phyloP scores from a whole-genome alignment of 768 basidiomycete species.

The Psilocybe cyanescens region DNA sequence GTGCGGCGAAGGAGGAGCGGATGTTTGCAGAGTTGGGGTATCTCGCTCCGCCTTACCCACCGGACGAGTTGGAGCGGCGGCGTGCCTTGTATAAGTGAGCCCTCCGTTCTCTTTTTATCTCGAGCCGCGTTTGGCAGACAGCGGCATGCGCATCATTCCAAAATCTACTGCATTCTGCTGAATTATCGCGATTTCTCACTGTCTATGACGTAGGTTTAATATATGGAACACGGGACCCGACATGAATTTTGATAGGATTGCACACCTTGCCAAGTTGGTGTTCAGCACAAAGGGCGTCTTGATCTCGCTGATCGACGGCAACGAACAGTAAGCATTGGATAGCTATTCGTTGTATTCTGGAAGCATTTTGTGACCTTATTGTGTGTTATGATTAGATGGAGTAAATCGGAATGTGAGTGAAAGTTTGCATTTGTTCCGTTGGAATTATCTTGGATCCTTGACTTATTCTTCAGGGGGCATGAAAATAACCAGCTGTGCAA shows the following conservation, averaged over 20 bases:
- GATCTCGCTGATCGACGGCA: slow-evolving; percentile 83
- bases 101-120: not conserved
- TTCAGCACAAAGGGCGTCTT: slow-evolving; percentile 88
- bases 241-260: slow-evolving; percentile 92
- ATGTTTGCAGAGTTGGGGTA: slow-evolving; percentile 68
- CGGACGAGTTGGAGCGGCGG: slow-evolving; percentile 81
- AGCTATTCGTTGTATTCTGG: not conserved
- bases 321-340: slow-evolving; percentile 65
- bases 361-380: not conserved
- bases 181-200: too few species aligned
- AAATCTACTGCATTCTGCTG: too few species aligned
- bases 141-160: too few species aligned
- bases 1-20: slow-evolving; percentile 68
- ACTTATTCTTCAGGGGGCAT: slow-evolving; percentile 45
- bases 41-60: slow-evolving; percentile 81
- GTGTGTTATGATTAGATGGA: slow-evolving; percentile 58
- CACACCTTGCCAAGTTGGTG: slow-evolving; percentile 90
- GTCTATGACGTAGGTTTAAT: slow-evolving; percentile 63
- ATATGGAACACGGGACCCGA: slow-evolving; percentile 88
- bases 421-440: not conserved
- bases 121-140: not conserved
- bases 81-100: slow-evolving; percentile 84
- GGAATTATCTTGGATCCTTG: not conserved
- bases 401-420: slow-evolving; percentile 82
- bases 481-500: slow-evolving; percentile 41